Conservation (phyloP, 441 rosid species). For the Populus hybrid region DNA sequence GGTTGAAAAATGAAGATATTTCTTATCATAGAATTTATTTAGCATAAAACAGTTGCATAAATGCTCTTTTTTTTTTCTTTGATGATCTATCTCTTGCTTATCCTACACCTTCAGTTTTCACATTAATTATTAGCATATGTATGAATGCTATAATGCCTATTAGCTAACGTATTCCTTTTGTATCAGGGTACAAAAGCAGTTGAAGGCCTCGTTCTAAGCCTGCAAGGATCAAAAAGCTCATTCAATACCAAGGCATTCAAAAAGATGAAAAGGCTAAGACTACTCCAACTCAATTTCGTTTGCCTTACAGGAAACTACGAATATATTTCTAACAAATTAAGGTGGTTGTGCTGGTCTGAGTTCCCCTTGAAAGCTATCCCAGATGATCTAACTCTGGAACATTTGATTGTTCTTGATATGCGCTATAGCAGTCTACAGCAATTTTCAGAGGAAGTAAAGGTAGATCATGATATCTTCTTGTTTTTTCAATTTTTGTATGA, state of each 20-base stretch:
- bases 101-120: background rate
- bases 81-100: background rate
- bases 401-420: constrained; percentile 13
- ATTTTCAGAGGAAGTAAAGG: constrained; percentile 15
- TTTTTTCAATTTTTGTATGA: background rate
- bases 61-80: background rate
- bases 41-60: background rate
- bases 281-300: constrained; percentile 12
- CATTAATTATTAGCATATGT: background rate
- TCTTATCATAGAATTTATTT: background rate
- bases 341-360: constrained; percentile 7
- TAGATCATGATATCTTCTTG: background rate
- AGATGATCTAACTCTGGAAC: constrained; percentile 3
- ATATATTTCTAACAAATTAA: constrained; percentile 3
- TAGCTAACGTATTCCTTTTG: background rate
- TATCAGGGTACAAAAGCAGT: constrained; percentile 9
- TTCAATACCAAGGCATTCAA: constrained; percentile 7
- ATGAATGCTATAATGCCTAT: background rate
- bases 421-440: constrained; percentile 4
- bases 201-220: constrained; percentile 9
- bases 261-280: constrained; percentile 15
- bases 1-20: background rate
- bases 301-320: constrained; percentile 11
- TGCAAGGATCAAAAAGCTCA: background rate
- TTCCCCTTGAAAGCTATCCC: constrained; percentile 9